Base-by-base conservation (phyloP, 2,329 filamentous ascomycete genomes). In the Stachybotrys echinatus region DNA sequence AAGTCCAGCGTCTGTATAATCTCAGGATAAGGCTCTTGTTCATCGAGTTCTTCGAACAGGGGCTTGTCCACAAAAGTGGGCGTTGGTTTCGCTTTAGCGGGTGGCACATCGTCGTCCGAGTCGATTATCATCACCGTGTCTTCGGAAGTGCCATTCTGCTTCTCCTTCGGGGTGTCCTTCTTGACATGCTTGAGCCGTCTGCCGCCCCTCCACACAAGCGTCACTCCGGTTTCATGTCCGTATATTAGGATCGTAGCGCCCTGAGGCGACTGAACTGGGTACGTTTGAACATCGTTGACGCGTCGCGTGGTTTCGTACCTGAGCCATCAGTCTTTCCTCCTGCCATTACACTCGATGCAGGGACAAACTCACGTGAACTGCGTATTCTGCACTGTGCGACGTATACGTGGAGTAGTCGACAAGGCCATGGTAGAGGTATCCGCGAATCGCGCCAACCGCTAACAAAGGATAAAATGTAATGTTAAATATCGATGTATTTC, bases 171-270 rank as follows among this genome's bases (percentile, higher is more conserved):
- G 2, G 56, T 53, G 17, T 61, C 57, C 47, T 74, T 70, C 37
- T 69, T 65, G 2, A 65, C 54, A 2, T 70, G 53, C 60, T 82
- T 85, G 58, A 86, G 79, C n/a, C 74, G 72, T 47, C 74, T 74
- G 12, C 83, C 83, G 43, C 83, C 83, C 40, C 81, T 76, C 83
- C 83, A 87, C 21, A 81, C 65, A 37, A 86, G 59, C 3, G 76
- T 81, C 40, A 85, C 65, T 42, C 83, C 83, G 62, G 78, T 81
- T 52, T 84, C 80, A 57, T 85, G 82, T 43, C 79, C 82, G 58
- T 84, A 84, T 42, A 87, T 66, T 22, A 86, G 62, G 59, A 86
- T 76, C 3, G 76, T 81, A 6, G 83, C 83, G 34, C 83, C 83
- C 59, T 87, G 83, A 2, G 81, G 75, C 2, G 83, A 84, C 51